Percentiles rank a stretch among this genome's conserved stretches.
These are phyloP conservation scores for Colletotrichum abscissum DNA, from an alignment of 2,329 filamentous ascomycete species.

Conservation along the genomic window DNA sequence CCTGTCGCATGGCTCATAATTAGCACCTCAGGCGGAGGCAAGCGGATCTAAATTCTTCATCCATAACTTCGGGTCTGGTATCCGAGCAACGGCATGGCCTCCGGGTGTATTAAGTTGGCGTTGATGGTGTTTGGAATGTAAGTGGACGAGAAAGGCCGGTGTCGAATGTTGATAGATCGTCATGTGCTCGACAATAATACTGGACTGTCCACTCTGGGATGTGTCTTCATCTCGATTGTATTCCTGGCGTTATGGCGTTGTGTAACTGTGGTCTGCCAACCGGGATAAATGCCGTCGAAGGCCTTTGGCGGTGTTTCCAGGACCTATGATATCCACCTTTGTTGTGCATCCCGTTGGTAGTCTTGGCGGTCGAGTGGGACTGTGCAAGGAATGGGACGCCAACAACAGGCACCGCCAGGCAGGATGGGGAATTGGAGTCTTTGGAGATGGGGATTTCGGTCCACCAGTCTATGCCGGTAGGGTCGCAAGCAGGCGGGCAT, in stretches of 20 bases:
- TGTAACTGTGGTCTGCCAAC: background rate
- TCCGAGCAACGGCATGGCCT: slow-evolving; percentile 12
- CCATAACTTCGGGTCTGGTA: background rate
- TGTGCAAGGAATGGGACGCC: slow-evolving; percentile 3
- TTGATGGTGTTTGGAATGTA: background rate
- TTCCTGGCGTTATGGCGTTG: background rate
- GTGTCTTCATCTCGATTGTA: background rate
- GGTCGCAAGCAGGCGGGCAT: slow-evolving; percentile 20
- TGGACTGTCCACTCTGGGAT: background rate
- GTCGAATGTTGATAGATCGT: background rate
- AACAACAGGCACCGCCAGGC: slow-evolving; percentile 11
- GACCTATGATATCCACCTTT: slow-evolving; percentile 3
- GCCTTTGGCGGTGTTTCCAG: background rate
- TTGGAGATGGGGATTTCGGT: slow-evolving; percentile 1
- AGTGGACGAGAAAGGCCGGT: background rate
- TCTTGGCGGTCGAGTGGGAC: slow-evolving; percentile 21
- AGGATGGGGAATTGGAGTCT: slow-evolving; percentile 13
- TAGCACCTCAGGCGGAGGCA: background rate
- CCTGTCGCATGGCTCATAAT: background rate
- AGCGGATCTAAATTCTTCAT: background rate
- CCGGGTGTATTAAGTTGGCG: background rate
- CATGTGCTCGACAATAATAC: background rate
- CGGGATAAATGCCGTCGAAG: background rate
- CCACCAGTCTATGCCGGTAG: slow-evolving; percentile 9
- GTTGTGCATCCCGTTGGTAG: background rate